A percentile compares a stretch with the other conserved stretches of the same genome.
Evolutionary conservation across 148 eudicot genomes (phyloP).

Genomic region (Bassia scoparia): DNA sequence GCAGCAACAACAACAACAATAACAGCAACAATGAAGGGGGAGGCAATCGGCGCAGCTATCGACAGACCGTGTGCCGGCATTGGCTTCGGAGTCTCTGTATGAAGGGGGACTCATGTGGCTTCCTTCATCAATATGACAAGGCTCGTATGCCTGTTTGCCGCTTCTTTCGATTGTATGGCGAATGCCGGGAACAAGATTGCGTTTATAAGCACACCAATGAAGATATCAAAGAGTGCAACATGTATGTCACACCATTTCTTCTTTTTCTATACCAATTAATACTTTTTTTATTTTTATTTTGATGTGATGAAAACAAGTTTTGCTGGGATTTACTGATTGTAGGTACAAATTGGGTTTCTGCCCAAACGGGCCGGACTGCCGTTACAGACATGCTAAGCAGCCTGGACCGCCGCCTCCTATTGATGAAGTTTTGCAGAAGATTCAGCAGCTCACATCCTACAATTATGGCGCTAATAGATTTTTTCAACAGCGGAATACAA

Average conservation of each 20-base stretch:
- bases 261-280: not conserved
- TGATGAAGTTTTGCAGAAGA: conserved; percentile 88
- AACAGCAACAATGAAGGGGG: conserved; percentile 15
- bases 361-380: conserved; percentile 97
- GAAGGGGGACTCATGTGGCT: conserved; percentile 99
- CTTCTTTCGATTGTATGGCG: conserved; percentile 76
- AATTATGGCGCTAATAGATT: conserved; percentile 60
- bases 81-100: conserved; percentile 94
- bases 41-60: conserved; percentile 64
- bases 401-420: conserved; percentile 98
- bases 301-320: not conserved
- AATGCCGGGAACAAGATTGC: conserved; percentile 93
- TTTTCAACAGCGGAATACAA: conserved; percentile 60
- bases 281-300: not conserved
- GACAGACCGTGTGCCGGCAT: conserved; percentile 96
- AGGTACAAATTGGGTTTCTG: conserved; percentile 99
- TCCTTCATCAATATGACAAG: conserved; percentile 94
- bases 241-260: conserved; percentile 39
- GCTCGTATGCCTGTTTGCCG: conserved; percentile 91
- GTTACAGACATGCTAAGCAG: conserved; percentile 88
- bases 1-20: conserved; percentile 8
- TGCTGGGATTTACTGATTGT: conserved; percentile 24
- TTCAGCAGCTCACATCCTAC: conserved; percentile 79
- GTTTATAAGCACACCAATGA: conserved; percentile 95
- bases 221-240: conserved; percentile 94